Evolutionary conservation across 768 basidiomycete species (phyloP).

Genomic region (Coprinellus micaceus): DNA sequence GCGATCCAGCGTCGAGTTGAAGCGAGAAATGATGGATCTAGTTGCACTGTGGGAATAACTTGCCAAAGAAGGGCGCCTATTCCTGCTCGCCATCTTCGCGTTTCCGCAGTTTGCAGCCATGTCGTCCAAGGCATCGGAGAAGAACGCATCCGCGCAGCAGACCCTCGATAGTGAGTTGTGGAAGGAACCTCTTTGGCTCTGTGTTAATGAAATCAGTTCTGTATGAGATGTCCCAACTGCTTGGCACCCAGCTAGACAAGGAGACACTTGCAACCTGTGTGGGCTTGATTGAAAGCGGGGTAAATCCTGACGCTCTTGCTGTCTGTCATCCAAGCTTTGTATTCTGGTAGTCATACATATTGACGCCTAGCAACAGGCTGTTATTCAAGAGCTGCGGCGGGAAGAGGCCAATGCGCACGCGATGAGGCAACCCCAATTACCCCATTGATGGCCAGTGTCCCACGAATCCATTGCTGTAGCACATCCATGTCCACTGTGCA

Average conservation of each 20-base stretch:
- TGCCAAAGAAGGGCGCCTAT: neutral
- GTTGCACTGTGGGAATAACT: conserved; percentile 23
- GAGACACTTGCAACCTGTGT: conserved; percentile 91
- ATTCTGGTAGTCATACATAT: conserved; percentile 5
- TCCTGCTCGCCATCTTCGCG: neutral
- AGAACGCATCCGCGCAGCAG: conserved; percentile 60
- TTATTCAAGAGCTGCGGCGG: conserved; percentile 77
- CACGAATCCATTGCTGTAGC: conserved; percentile 4
- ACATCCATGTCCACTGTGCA: neutral
- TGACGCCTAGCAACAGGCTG: conserved; percentile 49
- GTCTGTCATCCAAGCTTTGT: conserved; percentile 37
- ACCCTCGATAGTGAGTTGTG: conserved; percentile 62
- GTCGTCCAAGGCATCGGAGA: conserved; percentile 56
- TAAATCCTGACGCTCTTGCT: conserved; percentile 88
- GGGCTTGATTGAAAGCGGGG: conserved; percentile 87
- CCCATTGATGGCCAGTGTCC: conserved; percentile 8
- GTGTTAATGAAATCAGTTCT: conserved; percentile 49
- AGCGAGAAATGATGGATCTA: neutral
- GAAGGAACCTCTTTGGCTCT: neutral
- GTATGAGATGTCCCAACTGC: conserved; percentile 81
- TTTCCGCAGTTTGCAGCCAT: conserved; percentile 17
- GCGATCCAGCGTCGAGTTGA: neutral
- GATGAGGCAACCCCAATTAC: conserved; percentile 6
- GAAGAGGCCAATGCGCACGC: conserved; percentile 41
- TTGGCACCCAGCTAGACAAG: conserved; percentile 86